phyloP scores from a whole-genome alignment of 805 yeast species.

The Myxozyma udenii region DNA sequence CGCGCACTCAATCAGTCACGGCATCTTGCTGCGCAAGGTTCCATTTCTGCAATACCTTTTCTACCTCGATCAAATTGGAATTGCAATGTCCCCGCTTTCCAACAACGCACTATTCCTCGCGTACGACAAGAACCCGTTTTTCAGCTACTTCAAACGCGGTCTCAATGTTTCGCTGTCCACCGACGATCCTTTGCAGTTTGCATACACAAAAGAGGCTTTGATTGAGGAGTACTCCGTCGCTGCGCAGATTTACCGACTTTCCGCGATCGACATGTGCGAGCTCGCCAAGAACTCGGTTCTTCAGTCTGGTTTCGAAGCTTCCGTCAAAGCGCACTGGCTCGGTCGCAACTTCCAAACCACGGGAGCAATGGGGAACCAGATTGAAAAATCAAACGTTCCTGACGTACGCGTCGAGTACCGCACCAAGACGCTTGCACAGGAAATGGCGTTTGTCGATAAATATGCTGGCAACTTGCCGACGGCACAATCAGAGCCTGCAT shows the following conservation, averaged over 20 bases:
- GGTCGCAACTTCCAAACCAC: slow-evolving; percentile 55
- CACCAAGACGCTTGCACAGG: slow-evolving; percentile 75
- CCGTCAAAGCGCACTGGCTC: slow-evolving; percentile 86
- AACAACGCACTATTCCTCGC: slow-evolving; percentile 94
- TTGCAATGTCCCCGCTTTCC: slow-evolving; percentile 97
- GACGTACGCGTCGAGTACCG: slow-evolving; percentile 81
- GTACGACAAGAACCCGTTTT: slow-evolving; percentile 96
- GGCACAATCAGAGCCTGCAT: too few species aligned
- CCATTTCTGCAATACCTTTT: slow-evolving; percentile 93
- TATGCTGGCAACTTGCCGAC: slow-evolving; percentile 3
- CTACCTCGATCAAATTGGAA: slow-evolving; percentile 90
- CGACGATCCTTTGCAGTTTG: slow-evolving; percentile 96
- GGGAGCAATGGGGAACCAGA: slow-evolving; percentile 79
- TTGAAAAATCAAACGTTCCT: slow-evolving; percentile 94
- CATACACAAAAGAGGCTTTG: slow-evolving; percentile 94
- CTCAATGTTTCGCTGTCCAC: slow-evolving; percentile 91
- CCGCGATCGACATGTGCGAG: slow-evolving; percentile 96
- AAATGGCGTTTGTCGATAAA: slow-evolving; percentile 41
- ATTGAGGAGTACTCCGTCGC: slow-evolving; percentile 98
- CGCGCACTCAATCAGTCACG: slow-evolving; percentile 92
- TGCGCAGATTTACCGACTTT: slow-evolving; percentile 91
- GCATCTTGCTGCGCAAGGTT: slow-evolving; percentile 85
- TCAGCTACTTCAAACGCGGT: slow-evolving; percentile 85
- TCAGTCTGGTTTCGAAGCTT: slow-evolving; percentile 91
- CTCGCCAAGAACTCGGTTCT: slow-evolving; percentile 86